A percentile compares a stretch with the other conserved stretches of the same genome.
Conservation (phyloP, 2,329 filamentous ascomycete genomes). For the Fusarium staphyleae region DNA sequence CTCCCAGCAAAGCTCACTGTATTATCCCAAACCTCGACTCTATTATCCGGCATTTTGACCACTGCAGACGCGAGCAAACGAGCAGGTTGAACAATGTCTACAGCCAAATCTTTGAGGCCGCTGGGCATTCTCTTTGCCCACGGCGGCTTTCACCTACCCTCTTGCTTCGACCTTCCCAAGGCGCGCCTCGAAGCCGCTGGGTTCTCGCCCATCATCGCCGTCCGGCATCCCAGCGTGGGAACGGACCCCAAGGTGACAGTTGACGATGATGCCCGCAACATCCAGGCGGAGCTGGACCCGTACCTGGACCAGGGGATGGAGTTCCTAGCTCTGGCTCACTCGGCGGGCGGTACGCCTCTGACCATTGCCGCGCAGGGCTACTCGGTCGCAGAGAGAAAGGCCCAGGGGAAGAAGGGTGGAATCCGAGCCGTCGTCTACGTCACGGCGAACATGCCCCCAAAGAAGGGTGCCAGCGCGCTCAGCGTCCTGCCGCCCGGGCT, state of each 20-base stretch:
- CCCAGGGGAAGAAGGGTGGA: not conserved
- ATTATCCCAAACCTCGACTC: not conserved
- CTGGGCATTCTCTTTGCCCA: constrained; percentile 1
- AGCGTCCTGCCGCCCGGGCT: constrained; percentile 1
- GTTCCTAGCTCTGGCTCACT: constrained; percentile 2
- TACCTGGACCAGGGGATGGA: not conserved
- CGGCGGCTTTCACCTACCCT: constrained; percentile 2
- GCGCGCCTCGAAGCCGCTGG: not conserved
- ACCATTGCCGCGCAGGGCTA: not conserved
- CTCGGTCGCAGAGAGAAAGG: not conserved
- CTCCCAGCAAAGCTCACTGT: too few relatives aligned
- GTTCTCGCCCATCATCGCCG: constrained; percentile 3
- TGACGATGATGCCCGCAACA: constrained; percentile 4
- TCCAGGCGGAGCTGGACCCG: not conserved
- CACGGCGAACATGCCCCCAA: constrained; percentile 3
- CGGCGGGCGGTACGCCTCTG: constrained; percentile 4
- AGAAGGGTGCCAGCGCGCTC: constrained; percentile 2
- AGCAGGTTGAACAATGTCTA: not conserved
- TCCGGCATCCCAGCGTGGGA: not conserved
- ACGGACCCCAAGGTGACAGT: not conserved
- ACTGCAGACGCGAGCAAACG: not conserved
- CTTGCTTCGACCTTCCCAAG: not conserved
- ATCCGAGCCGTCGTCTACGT: not conserved
- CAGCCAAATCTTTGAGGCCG: not conserved
- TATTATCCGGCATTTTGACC: not conserved